Conservation (phyloP, 345 rosid species). For the Eucalyptus regnans region DNA sequence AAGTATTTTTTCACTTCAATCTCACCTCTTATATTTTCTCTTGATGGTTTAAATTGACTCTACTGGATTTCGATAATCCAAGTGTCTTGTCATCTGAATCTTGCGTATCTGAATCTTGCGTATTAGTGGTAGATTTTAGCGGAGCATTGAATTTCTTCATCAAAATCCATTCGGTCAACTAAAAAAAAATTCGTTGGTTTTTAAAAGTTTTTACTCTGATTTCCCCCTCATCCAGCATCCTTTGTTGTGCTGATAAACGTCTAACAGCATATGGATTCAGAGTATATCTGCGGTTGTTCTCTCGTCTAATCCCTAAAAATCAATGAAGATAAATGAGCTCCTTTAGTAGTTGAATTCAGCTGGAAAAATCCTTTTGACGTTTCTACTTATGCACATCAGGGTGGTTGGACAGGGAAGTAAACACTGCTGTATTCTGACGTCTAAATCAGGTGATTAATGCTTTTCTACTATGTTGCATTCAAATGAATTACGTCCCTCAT, state of each 20-base stretch:
- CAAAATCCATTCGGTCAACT: not conserved
- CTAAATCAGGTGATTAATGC: slow-evolving; percentile 43
- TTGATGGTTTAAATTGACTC: not conserved
- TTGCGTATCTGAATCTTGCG: not conserved
- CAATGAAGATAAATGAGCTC: not conserved
- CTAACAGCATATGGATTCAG: not conserved
- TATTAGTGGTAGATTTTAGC: not conserved
- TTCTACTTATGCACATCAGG: slow-evolving; percentile 23
- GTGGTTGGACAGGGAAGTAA: slow-evolving; percentile 79
- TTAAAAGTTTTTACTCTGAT: not conserved
- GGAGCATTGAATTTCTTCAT: not conserved
- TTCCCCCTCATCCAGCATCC: not conserved
- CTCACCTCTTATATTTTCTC: not conserved
- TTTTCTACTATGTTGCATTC: not conserved
- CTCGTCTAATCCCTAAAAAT: not conserved
- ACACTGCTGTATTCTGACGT: slow-evolving; percentile 39
- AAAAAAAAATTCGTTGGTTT: rapidly evolving
- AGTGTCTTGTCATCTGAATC: not conserved
- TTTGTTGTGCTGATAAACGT: not conserved
- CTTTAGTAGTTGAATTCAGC: not conserved
- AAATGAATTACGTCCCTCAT: not conserved
- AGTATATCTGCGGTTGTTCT: not conserved
- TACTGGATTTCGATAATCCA: not conserved
- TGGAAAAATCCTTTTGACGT: not conserved
- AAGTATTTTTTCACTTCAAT: not conserved